A percentile compares a stretch with the other conserved stretches of the same genome.
Evolutionary conservation across 228 moss, liverwort and hornwort genomes (phyloP).

Genomic region (Sphagnum fallax): DNA sequence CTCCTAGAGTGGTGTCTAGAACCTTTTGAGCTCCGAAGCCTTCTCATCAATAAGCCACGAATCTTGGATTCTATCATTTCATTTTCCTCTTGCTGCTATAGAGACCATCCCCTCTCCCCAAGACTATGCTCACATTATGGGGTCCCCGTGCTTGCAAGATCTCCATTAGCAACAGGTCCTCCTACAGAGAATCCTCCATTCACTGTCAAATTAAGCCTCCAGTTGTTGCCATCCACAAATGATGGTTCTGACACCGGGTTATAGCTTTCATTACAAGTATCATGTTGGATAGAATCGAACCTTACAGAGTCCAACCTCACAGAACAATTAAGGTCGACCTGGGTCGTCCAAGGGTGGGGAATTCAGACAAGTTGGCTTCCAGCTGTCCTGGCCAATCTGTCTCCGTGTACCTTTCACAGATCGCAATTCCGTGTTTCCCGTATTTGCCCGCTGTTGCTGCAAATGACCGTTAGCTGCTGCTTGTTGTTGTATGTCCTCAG

Average conservation of each 20-base stretch:
- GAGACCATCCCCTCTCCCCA: slow-evolving; percentile 2
- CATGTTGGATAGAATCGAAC: slow-evolving; percentile 15
- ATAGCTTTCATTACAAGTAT: slow-evolving; percentile 64
- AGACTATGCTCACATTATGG: too few relatives aligned
- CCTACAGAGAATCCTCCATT: slow-evolving; percentile 27
- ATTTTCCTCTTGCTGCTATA: slow-evolving; percentile 48
- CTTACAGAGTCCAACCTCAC: too few relatives aligned
- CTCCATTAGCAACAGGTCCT: too few relatives aligned
- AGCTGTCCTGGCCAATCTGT: too few relatives aligned
- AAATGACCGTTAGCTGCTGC: too few relatives aligned
- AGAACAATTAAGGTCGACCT: too few relatives aligned
- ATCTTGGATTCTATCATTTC: slow-evolving; percentile 90
- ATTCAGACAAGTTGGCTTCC: slow-evolving; percentile 16
- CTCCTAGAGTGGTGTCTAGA: slow-evolving; percentile 81
- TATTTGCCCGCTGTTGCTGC: too few relatives aligned
- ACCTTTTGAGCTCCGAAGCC: slow-evolving; percentile 72
- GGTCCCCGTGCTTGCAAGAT: too few relatives aligned
- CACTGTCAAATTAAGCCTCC: slow-evolving; percentile 31
- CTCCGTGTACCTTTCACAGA: too few relatives aligned
- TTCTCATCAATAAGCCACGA: slow-evolving; percentile 84
- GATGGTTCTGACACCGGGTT: slow-evolving; percentile 82
- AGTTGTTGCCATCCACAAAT: slow-evolving; percentile 32
- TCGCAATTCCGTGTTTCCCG: too few relatives aligned
- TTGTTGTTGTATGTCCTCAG: slow-evolving; percentile 29
- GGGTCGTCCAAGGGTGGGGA: too few relatives aligned